These are phyloP conservation scores for Aspergillus versicolor DNA, from an alignment of 2,329 filamentous ascomycete species.

Conservation along the genomic window DNA sequence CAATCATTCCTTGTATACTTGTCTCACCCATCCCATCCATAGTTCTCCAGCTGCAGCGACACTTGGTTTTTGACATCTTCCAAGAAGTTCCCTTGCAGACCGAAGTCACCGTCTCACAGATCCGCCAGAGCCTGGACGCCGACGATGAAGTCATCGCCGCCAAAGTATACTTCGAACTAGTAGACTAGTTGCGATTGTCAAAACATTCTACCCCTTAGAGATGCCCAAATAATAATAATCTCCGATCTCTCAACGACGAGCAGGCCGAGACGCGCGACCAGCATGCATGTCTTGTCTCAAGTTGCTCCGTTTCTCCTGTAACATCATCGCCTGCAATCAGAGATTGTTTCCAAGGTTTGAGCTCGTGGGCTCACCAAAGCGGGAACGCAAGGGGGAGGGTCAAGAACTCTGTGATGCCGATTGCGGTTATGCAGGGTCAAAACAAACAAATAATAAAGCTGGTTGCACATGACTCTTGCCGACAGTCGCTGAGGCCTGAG, in stretches of 20 bases:
- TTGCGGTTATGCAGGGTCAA: conserved; percentile 20
- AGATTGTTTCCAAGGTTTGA: conserved; percentile 19
- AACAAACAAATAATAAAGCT: conserved; percentile 13
- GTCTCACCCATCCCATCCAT: background rate
- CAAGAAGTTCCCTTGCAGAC: background rate
- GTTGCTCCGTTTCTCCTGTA: background rate
- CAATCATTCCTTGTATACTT: conserved; percentile 2
- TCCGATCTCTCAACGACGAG: background rate
- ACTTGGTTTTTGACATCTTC: background rate
- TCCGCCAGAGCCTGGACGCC: background rate
- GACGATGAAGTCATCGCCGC: conserved; percentile 1
- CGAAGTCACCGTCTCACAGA: background rate
- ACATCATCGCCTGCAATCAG: conserved; percentile 2
- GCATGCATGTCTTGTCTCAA: background rate
- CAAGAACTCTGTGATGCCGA: conserved; percentile 14
- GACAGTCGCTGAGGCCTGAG: too few species aligned
- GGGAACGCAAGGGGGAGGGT: conserved; percentile 20
- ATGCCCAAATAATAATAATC: background rate
- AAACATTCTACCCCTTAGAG: background rate
- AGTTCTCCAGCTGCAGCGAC: background rate
- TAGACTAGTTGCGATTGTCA: background rate
- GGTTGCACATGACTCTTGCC: background rate
- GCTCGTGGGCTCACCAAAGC: conserved; percentile 11
- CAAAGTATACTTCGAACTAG: background rate
- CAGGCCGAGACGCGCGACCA: background rate